Conservation (phyloP, 192 early-diverging fungal genomes). For the Coemansia sp. region DNA sequence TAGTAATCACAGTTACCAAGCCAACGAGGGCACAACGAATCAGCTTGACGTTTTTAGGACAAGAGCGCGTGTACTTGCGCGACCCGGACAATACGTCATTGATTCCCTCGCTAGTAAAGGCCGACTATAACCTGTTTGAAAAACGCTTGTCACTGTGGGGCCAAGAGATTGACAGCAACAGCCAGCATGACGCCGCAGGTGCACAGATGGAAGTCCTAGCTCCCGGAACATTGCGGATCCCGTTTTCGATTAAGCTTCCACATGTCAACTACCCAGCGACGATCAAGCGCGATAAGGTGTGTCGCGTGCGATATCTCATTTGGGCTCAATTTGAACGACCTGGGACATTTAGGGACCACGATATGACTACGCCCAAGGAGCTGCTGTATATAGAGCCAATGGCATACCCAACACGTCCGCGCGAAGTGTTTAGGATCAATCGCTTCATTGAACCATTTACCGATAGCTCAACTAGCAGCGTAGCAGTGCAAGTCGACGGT, state of each 20-base stretch:
- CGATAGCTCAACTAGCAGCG: neutral
- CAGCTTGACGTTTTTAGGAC: slow-evolving; percentile 24
- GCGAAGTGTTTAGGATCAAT: slow-evolving; percentile 7
- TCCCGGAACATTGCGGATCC: slow-evolving; percentile 31
- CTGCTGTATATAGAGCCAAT: slow-evolving; percentile 27
- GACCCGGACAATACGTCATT: slow-evolving; percentile 5
- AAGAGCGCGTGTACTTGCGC: slow-evolving; percentile 30
- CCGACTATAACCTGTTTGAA: slow-evolving; percentile 37
- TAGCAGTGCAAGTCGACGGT: slow-evolving; percentile 23
- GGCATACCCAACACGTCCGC: slow-evolving; percentile 22
- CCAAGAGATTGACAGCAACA: neutral
- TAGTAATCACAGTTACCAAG: slow-evolving; percentile 41
- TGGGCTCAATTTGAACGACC: slow-evolving; percentile 38
- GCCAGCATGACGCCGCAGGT: neutral
- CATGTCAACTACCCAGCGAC: slow-evolving; percentile 39
- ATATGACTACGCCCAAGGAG: slow-evolving; percentile 19
- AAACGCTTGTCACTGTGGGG: slow-evolving; percentile 31
- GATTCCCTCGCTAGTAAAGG: slow-evolving; percentile 4
- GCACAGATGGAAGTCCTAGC: slow-evolving; percentile 14
- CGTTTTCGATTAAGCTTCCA: slow-evolving; percentile 36
- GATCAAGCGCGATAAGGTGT: slow-evolving; percentile 21
- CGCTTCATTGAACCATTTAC: neutral
- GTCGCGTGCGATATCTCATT: slow-evolving; percentile 33
- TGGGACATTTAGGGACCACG: slow-evolving; percentile 24
- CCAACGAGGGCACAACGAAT: slow-evolving; percentile 32